Evolutionary conservation across 805 yeast genomes (phyloP), one percentile per base, ranked within the genome.

Genomic region (Barnettozyma californica): DNA sequence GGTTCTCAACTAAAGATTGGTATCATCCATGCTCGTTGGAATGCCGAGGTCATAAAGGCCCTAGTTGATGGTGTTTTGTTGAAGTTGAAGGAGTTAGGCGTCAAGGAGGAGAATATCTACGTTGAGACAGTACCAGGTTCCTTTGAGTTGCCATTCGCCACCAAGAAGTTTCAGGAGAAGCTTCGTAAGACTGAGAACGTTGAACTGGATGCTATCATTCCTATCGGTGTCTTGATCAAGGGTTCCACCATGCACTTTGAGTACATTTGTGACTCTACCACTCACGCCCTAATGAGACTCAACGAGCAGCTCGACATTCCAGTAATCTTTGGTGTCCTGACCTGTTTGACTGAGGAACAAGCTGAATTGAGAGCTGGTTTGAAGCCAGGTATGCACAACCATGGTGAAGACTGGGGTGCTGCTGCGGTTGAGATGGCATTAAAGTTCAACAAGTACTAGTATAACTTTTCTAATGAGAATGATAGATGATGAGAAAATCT

Each of bases 161-260:
- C 89, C 26, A 74, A 77, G 65, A 67, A 52, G 52, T 68, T 81
- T 53, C 68, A 72, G 38, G 74, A 74, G 18, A 74, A 72, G 52
- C 20, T 56, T 34, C 71, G 76, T 49, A 63, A 67, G 21, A 60
- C 59, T 34, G 55, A 66, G 47, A 76, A 74, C 44, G 62, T 69
- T 46, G 76, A 78, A 23, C 70, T 85, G 48, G 97, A 94, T 66
- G 97, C 92, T 5, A 78, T 92, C 35, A 87, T 94, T 50, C 91
- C 98, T 47, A 89, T 94, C 58, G 99, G 99, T 48, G 91, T 87
- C 35, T 75, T 94, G 61, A 92, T 94, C 70, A 94, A 94, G 71
- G 99, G 99, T 47, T 82, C 91, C 35, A 94, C 98, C 34, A 90
- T 90, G 96, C 99, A 94, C 71, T 94, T 94, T 65, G 99, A 94